Percentiles rank a stretch among this genome's conserved stretches.
These are phyloP conservation scores for Mortierella sp. DNA, from an alignment of 371 early-diverging fungal genomes.

Conservation along the genomic window DNA sequence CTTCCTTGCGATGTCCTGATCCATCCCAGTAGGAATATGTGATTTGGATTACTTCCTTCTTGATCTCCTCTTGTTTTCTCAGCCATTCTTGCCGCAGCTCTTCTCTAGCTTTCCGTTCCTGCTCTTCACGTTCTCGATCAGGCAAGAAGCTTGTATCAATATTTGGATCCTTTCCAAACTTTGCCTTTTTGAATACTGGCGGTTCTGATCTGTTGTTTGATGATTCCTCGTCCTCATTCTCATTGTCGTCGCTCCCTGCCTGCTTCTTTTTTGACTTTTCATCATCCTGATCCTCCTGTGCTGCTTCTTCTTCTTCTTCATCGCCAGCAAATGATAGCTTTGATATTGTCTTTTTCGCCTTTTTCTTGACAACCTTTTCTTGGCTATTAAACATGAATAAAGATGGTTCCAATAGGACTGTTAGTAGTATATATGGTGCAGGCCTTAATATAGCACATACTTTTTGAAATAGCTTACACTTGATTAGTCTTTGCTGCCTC, in stretches of 20 bases:
- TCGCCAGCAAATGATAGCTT: conserved; percentile 79
- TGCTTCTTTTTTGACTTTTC: conserved; percentile 22
- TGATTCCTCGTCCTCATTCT: conserved; percentile 41
- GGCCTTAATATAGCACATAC: neutral
- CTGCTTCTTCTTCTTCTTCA: conserved; percentile 59
- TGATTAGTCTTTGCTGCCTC: conserved; percentile 79
- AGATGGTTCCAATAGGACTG: neutral
- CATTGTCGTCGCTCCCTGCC: conserved; percentile 14
- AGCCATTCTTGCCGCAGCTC: conserved; percentile 85
- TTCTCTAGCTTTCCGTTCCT: conserved; percentile 81
- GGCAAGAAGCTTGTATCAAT: conserved; percentile 96
- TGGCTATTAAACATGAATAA: conserved; percentile 31
- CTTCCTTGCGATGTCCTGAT: conserved; percentile 89
- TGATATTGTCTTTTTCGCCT: conserved; percentile 72
- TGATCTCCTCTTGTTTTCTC: conserved; percentile 82
- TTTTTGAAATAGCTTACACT: conserved; percentile 77
- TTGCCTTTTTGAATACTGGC: conserved; percentile 64
- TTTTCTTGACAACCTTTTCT: conserved; percentile 70
- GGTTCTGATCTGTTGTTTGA: conserved; percentile 14
- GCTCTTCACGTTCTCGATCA: conserved; percentile 90
- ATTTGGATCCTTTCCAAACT: conserved; percentile 86
- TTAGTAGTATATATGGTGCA: neutral
- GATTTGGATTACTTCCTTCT: conserved; percentile 83
- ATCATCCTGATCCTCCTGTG: conserved; percentile 39
- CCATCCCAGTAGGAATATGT: conserved; percentile 98